These are phyloP conservation scores for Mucuna pruriens DNA, from an alignment of 306 rosid genomes.

Conservation along the genomic window DNA sequence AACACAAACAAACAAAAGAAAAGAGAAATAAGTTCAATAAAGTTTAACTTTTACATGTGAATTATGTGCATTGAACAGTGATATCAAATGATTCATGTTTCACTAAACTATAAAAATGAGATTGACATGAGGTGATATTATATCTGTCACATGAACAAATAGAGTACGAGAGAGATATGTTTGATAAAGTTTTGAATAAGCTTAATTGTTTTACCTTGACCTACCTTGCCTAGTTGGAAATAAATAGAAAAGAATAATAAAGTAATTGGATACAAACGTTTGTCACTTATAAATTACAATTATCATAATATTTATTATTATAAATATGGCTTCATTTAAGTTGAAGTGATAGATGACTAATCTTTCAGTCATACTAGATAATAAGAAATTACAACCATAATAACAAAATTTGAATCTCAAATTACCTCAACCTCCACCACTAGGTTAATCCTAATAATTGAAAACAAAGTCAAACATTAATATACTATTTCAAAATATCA, in stretches of 20 bases:
- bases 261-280: background rate
- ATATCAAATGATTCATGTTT: conserved; percentile 55
- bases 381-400: too few species aligned
- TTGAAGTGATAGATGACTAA: background rate
- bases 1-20: too few species aligned
- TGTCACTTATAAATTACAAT: background rate
- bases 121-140: conserved; percentile 46
- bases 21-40: too few species aligned
- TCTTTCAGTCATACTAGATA: background rate
- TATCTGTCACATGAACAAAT: conserved; percentile 36
- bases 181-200: background rate
- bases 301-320: background rate
- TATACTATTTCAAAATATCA: too few species aligned
- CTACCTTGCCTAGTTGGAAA: conserved; percentile 34
- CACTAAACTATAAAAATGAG: conserved; percentile 53
- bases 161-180: background rate
- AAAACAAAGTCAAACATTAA: too few species aligned
- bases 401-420: too few species aligned
- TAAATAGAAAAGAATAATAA: conserved; percentile 8
- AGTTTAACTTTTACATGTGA: conserved; percentile 43
- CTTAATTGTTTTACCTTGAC: background rate
- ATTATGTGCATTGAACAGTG: conserved; percentile 43
- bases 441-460: too few species aligned
- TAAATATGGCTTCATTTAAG: background rate
- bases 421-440: too few species aligned